Percentiles rank a stretch among this genome's conserved stretches.
Evolutionary conservation across 768 basidiomycete species (phyloP).

Genomic region (Leccinum arenicola): DNA sequence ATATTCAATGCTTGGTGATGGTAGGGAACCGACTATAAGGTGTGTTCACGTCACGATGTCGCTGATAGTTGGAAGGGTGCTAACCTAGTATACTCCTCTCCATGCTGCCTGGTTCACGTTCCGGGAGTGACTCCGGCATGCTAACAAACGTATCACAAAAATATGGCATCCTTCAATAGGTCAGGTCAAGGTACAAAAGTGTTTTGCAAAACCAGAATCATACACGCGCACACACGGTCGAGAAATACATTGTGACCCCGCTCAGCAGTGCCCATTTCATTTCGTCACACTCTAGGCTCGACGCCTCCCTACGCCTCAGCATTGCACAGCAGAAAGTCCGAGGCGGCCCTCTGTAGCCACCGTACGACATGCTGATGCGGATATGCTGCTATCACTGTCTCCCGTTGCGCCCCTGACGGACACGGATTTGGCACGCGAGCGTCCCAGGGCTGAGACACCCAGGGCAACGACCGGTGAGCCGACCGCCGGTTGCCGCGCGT

Average conservation of each 20-base stretch:
- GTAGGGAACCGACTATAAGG: too few relatives aligned
- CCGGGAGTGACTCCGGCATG: too few relatives aligned
- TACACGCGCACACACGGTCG: neutral
- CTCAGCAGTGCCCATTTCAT: neutral
- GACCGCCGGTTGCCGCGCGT: neutral
- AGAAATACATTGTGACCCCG: neutral
- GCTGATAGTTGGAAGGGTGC: too few relatives aligned
- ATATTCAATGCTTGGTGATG: too few relatives aligned
- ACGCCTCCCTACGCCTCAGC: neutral
- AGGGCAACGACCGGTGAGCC: neutral
- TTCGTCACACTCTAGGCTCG: too few relatives aligned
- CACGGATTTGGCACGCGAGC: conserved; percentile 6
- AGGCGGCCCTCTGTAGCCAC: conserved; percentile 1
- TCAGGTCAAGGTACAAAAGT: neutral
- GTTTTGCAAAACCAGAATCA: neutral
- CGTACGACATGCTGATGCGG: neutral
- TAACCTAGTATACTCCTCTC: too few relatives aligned
- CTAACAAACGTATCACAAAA: too few relatives aligned
- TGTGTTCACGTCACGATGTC: too few relatives aligned
- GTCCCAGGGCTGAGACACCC: neutral
- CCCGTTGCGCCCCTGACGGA: neutral
- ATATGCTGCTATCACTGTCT: neutral
- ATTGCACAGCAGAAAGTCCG: neutral
- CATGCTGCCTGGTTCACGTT: too few relatives aligned
- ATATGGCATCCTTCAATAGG: too few relatives aligned